These are phyloP conservation scores for Neonectria faginata DNA, from an alignment of 2,329 filamentous ascomycete genomes.

Conservation along the genomic window DNA sequence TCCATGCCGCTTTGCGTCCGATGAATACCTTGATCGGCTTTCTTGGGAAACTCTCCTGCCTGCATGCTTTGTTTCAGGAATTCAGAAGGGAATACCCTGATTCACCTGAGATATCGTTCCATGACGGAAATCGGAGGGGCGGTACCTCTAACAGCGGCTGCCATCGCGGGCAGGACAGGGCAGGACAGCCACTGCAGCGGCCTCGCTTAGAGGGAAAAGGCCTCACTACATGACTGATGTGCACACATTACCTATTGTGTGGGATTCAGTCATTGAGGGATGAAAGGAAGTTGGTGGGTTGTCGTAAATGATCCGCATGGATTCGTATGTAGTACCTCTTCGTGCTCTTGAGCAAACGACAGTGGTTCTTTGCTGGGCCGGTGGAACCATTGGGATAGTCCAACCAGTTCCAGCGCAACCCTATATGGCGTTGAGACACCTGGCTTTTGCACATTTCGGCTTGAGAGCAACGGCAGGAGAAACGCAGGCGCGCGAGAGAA, in stretches of 20 bases:
- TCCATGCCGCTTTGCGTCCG: background rate
- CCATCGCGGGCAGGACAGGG: background rate
- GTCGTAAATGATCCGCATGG: constrained; percentile 53
- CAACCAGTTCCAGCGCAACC: constrained; percentile 33
- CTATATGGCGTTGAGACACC: constrained; percentile 31
- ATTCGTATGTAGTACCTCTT: constrained; percentile 52
- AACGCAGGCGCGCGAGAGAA: constrained; percentile 10
- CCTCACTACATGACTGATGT: constrained; percentile 10
- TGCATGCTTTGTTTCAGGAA: constrained; percentile 3
- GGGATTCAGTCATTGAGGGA: constrained; percentile 22
- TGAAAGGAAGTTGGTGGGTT: constrained; percentile 30
- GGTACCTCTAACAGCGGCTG: background rate
- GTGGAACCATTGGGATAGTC: constrained; percentile 42
- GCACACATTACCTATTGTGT: constrained; percentile 7
- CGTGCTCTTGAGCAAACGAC: constrained; percentile 32
- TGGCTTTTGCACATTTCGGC: constrained; percentile 33
- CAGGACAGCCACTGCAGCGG: background rate
- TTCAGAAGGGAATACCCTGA: background rate
- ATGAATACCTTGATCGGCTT: background rate
- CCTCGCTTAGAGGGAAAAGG: constrained; percentile 1
- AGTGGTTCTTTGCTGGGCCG: constrained; percentile 31
- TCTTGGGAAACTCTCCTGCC: background rate
- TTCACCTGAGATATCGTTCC: background rate
- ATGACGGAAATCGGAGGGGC: constrained; percentile 1
- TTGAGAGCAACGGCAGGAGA: constrained; percentile 21